Percentiles rank a stretch among this genome's conserved stretches.
Conservation (phyloP, 768 basidiomycete genomes). For the Mycena alexandri region DNA sequence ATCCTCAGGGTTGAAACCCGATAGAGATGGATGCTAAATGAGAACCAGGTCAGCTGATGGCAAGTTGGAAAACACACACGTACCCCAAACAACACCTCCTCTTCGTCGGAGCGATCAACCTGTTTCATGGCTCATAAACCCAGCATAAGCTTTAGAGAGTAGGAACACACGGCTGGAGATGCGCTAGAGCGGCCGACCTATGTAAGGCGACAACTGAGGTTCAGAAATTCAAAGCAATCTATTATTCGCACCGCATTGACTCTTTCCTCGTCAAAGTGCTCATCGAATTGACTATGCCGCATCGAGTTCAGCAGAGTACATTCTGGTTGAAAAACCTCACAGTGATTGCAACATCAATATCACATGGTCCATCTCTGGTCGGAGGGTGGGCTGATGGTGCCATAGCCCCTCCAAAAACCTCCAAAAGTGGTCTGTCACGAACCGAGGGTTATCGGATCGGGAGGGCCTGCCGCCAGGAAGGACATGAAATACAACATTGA, state of each 20-base stretch:
- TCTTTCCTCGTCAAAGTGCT: neutral
- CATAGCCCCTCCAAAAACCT: neutral
- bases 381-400: neutral
- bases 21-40: neutral
- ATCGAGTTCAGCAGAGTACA: neutral
- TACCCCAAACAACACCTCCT: too few relatives aligned
- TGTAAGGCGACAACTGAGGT: neutral
- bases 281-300: neutral
- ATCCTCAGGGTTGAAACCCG: neutral
- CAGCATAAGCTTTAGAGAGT: too few relatives aligned
- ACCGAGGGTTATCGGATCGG: neutral
- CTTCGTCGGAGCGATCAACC: too few relatives aligned
- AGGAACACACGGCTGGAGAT: too few relatives aligned
- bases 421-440: slow-evolving; percentile 5
- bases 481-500: slow-evolving; percentile 4
- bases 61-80: neutral
- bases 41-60: neutral
- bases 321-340: neutral
- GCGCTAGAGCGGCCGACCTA: too few relatives aligned
- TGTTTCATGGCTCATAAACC: too few relatives aligned
- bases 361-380: slow-evolving; percentile 7
- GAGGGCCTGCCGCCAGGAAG: slow-evolving; percentile 8
- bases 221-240: neutral
- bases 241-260: neutral
- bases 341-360: neutral